These are phyloP conservation scores for Lolium perenne DNA, from an alignment of 176 grass and related monocot species.

Conservation along the genomic window DNA sequence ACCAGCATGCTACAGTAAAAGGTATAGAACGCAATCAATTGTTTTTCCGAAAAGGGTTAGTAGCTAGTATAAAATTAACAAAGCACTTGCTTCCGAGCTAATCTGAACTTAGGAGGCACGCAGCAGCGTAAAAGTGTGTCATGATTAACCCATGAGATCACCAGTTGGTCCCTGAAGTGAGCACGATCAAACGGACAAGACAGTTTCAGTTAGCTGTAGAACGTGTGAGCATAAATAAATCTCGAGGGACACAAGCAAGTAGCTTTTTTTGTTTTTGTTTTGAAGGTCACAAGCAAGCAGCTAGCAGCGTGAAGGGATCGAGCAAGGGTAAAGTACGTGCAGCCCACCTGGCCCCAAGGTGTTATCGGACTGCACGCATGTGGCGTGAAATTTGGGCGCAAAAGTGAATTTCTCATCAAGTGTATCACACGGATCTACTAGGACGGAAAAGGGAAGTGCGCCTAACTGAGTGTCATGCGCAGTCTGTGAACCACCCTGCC, in stretches of 20 bases:
- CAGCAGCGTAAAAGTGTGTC: too few species aligned
- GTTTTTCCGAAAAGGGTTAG: not conserved
- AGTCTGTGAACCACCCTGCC: not conserved
- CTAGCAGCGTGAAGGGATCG: too few species aligned
- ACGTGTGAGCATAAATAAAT: not conserved
- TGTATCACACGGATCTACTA: not conserved
- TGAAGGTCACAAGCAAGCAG: too few species aligned
- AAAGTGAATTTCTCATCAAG: not conserved
- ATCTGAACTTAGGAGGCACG: too few species aligned
- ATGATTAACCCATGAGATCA: too few species aligned
- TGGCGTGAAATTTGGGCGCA: not conserved
- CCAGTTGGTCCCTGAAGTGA: not conserved
- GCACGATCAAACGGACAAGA: conserved; percentile 10
- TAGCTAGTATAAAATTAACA: too few species aligned
- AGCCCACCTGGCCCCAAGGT: conserved; percentile 17
- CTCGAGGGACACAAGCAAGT: not conserved
- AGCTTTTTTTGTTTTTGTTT: too few species aligned
- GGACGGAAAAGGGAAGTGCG: not conserved
- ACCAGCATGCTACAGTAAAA: conserved; percentile 13
- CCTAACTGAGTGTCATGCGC: not conserved
- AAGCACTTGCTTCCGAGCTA: too few species aligned
- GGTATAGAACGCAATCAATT: not conserved
- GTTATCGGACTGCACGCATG: conserved; percentile 25
- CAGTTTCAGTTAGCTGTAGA: conserved; percentile 52
- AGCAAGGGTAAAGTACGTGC: not conserved